Conservation (phyloP, 2,329 filamentous ascomycete species). For the Emmonsiellopsis sp. region DNA sequence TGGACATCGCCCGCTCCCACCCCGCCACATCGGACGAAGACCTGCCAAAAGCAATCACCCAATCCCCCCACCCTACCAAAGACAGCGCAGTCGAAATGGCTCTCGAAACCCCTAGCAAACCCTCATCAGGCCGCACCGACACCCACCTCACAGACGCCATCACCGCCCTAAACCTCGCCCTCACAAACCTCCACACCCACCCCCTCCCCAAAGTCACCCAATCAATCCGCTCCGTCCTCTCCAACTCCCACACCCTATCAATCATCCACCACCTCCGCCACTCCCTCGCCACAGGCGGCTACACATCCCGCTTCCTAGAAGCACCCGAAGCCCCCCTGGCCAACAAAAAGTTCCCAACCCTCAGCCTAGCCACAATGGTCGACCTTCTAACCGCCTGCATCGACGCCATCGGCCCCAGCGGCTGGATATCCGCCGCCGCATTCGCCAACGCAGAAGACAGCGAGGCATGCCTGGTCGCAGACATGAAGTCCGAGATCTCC, state of each 20-base stretch:
- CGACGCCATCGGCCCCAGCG: slow-evolving; percentile 40
- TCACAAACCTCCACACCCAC: slow-evolving; percentile 28
- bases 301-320: slow-evolving; percentile 35
- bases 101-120: slow-evolving; percentile 9
- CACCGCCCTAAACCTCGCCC: slow-evolving; percentile 28
- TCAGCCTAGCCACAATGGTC: slow-evolving; percentile 31
- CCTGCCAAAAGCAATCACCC: slow-evolving; percentile 23
- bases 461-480: slow-evolving; percentile 36
- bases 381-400: slow-evolving; percentile 36
- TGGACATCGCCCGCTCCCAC: slow-evolving; percentile 29
- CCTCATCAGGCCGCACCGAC: neutral
- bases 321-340: slow-evolving; percentile 28
- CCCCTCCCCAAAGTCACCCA: slow-evolving; percentile 22
- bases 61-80: slow-evolving; percentile 15
- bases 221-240: slow-evolving; percentile 29
- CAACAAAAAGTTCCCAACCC: slow-evolving; percentile 25
- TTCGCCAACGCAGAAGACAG: slow-evolving; percentile 25
- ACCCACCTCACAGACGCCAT: slow-evolving; percentile 27
- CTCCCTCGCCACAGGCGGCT: slow-evolving; percentile 33
- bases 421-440: slow-evolving; percentile 35
- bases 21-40: slow-evolving; percentile 23
- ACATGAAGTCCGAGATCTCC: slow-evolving; percentile 41
- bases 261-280: slow-evolving; percentile 36
- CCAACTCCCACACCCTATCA: slow-evolving; percentile 30
- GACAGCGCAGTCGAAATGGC: slow-evolving; percentile 5